phyloP scores from a whole-genome alignment of 2,329 filamentous ascomycete species.

The Colletotrichum tofieldiae region DNA sequence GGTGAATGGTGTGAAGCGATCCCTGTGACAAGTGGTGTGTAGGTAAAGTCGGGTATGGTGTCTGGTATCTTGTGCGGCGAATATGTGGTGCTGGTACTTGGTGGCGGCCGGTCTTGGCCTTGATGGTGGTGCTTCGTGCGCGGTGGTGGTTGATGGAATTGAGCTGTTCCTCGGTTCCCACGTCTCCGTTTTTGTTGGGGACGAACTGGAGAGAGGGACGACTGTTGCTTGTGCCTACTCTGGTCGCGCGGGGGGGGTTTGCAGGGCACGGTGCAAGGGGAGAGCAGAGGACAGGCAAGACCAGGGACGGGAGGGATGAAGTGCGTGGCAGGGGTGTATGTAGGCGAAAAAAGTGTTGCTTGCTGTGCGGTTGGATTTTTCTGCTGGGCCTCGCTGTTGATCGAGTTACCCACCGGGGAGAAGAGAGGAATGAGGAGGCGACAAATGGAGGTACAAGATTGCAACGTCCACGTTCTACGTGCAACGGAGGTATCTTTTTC shows the following conservation, averaged over 20 bases:
- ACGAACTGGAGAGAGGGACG: conserved; percentile 34
- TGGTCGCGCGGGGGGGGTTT: conserved; percentile 32
- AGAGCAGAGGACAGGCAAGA: conserved; percentile 2
- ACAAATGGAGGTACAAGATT: conserved; percentile 14
- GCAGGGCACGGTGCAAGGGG: conserved; percentile 40
- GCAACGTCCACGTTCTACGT: not conserved
- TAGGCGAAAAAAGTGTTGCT: not conserved
- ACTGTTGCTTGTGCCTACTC: conserved; percentile 24
- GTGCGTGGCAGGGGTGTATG: conserved; percentile 28
- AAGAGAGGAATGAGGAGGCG: conserved; percentile 15
- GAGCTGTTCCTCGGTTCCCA: conserved; percentile 21
- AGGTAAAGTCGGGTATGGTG: conserved; percentile 11
- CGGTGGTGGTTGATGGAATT: conserved; percentile 3
- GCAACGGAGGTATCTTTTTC: not conserved
- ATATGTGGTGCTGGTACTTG: conserved; percentile 8
- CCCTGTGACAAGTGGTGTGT: conserved; percentile 20
- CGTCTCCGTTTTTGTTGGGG: conserved; percentile 42
- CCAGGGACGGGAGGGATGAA: conserved; percentile 25
- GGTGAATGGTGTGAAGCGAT: conserved; percentile 4
- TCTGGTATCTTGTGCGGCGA: not conserved
- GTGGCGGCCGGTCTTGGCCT: not conserved
- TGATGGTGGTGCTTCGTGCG: conserved; percentile 3
- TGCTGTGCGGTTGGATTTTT: conserved; percentile 27
- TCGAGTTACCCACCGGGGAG: conserved; percentile 34
- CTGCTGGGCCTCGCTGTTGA: conserved; percentile 22